Evolutionary conservation across 208 protist genomes (phyloP).

Genomic region (Acanthamoeba quina): DNA sequence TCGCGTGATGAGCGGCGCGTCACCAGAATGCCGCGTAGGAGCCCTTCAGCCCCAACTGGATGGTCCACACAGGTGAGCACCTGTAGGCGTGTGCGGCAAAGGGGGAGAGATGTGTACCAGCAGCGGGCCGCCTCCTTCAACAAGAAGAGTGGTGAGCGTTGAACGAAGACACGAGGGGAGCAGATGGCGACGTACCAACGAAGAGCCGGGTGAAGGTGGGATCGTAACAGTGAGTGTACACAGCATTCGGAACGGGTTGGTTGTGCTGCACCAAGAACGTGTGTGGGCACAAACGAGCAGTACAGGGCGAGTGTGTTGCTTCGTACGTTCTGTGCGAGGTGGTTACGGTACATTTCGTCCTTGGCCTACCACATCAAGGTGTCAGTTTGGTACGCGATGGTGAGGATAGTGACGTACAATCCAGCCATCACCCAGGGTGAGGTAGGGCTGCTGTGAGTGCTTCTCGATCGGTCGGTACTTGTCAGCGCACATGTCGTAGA

Average conservation of each 20-base stretch:
- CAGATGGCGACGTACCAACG: background rate
- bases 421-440: background rate
- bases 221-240: constrained; percentile 26
- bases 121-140: constrained; percentile 7
- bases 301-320: background rate
- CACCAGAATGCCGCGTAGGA: constrained; percentile 49
- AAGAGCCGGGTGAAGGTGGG: constrained; percentile 5
- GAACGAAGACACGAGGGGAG: background rate
- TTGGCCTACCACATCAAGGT: background rate
- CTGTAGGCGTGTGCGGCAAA: background rate
- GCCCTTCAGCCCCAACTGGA: constrained; percentile 6
- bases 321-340: background rate
- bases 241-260: background rate
- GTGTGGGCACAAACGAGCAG: background rate
- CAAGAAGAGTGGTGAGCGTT: background rate
- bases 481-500: constrained; percentile 20
- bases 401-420: background rate
- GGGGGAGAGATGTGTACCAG: background rate
- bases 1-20: background rate
- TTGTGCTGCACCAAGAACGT: background rate
- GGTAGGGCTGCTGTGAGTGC: background rate
- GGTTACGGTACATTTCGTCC: background rate
- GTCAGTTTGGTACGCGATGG: too few relatives aligned
- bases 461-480: constrained; percentile 1
- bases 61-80: too few relatives aligned